phyloP scores from a whole-genome alignment of 164 flowering plant species.

The Akebia trifoliata region DNA sequence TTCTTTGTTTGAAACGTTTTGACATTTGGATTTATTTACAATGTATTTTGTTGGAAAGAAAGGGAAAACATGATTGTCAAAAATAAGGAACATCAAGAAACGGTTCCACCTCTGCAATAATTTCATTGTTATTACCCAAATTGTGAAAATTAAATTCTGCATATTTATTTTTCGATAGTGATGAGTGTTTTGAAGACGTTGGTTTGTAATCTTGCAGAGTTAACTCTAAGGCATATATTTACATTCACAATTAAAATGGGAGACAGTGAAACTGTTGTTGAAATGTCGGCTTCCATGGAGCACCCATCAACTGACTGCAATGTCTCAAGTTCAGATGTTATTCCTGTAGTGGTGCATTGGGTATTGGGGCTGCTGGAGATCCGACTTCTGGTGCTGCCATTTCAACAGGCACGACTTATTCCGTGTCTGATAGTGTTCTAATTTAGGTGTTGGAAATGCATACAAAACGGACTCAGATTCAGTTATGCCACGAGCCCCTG shows the following conservation, averaged over 20 bases:
- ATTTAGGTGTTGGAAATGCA: constrained; percentile 21
- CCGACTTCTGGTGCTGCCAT: constrained; percentile 12
- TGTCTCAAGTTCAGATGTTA: constrained; percentile 18
- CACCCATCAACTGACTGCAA: constrained; percentile 26
- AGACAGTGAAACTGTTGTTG: constrained; percentile 58
- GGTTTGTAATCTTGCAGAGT: not conserved
- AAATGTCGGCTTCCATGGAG: constrained; percentile 34
- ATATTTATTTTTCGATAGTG: too few species aligned
- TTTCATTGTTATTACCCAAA: too few species aligned
- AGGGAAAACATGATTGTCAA: too few species aligned
- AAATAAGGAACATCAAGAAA: too few species aligned
- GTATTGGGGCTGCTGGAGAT: constrained; percentile 9
- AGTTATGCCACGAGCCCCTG: constrained; percentile 33
- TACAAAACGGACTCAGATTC: constrained; percentile 24
- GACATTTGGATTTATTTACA: too few species aligned
- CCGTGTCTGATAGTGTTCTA: constrained; percentile 24
- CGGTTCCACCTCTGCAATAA: too few species aligned
- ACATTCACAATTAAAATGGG: constrained; percentile 58
- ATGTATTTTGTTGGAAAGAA: too few species aligned
- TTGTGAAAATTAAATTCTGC: too few species aligned
- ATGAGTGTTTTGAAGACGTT: too few species aligned
- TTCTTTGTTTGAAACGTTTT: too few species aligned
- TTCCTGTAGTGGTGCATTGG: constrained; percentile 19
- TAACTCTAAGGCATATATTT: not conserved
- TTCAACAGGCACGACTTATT: constrained; percentile 17